Percentiles rank a stretch among this genome's conserved stretches.
Evolutionary conservation across 2,329 filamentous ascomycete species (phyloP).

Genomic region (Canariomyces notabilis): DNA sequence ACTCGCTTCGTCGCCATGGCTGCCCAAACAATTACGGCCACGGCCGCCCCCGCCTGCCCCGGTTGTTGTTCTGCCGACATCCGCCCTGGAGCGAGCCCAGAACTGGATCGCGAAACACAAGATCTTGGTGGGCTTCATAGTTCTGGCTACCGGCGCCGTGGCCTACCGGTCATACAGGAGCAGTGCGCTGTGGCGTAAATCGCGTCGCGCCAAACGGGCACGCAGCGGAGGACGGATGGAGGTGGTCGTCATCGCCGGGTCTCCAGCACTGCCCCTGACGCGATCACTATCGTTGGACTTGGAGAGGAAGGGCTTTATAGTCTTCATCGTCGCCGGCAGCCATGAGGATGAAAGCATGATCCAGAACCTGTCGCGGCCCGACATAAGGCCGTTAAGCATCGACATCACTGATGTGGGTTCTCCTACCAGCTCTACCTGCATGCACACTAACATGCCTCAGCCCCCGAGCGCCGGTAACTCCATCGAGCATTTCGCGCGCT

Average conservation of each 20-base stretch:
- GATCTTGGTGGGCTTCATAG: conserved; percentile 63
- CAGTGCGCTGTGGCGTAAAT: conserved; percentile 56
- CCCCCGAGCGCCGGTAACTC: conserved; percentile 62
- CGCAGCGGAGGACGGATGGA: conserved; percentile 81
- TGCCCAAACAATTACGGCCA: conserved; percentile 65
- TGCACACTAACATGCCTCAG: conserved; percentile 36
- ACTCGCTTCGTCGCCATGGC: conserved; percentile 63
- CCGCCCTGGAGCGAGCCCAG: conserved; percentile 51
- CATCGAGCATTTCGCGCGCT: conserved; percentile 65
- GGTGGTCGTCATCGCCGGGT: conserved; percentile 84
- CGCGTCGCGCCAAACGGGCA: conserved; percentile 70
- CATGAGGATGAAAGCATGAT: conserved; percentile 79
- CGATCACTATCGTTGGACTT: conserved; percentile 79
- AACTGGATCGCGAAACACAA: conserved; percentile 71
- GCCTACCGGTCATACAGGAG: conserved; percentile 48
- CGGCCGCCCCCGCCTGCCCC: conserved; percentile 43
- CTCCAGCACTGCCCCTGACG: conserved; percentile 76
- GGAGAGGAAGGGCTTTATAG: conserved; percentile 86
- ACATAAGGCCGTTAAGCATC: conserved; percentile 76
- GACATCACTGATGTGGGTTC: conserved; percentile 71
- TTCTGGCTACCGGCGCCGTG: conserved; percentile 66
- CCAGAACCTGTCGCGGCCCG: conserved; percentile 67
- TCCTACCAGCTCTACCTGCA: neutral
- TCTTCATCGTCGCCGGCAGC: conserved; percentile 84
- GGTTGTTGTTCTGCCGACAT: conserved; percentile 30